Base-by-base conservation (phyloP, 306 rosid genomes). In the Fragaria ananassa region DNA sequence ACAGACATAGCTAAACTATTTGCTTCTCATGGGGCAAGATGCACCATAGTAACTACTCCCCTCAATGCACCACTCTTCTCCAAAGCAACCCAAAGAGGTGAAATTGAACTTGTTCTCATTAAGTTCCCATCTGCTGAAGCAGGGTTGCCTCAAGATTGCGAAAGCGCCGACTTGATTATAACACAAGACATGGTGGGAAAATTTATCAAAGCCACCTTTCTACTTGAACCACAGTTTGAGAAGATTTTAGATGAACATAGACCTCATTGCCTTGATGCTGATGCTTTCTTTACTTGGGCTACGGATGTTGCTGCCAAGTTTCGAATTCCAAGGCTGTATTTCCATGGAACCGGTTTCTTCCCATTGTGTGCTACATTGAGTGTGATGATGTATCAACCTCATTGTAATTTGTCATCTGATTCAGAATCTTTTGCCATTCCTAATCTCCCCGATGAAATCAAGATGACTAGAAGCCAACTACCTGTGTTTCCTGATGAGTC, bases 141-240 rank as follows among this genome's bases (percentile, higher is more conserved):
- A 5, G 83, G 89, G 76, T 2, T 82, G 35, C 87, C 86, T 1
- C 79, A 79, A 67, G 86, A 81, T 2, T 83, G 74, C 47, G 88
- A 88, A 83, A 74, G 50, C 17, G 0, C 41, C 13, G 49, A 25
- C n/a, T 60, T 14, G 19, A 1, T 34, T 13, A 60, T 54, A 8
- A 58, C 69, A 2, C 34, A 3, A 60, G 77, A 74, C 35, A 74
- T 60, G 77, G 0, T n/a, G 14, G 53, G 3, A 15, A 74, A 61
- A 0, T 58, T 74, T 50, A 13, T 60, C 9, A 27, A 31, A 14
- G 77, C 77, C 35, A 3, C 5, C 39, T 19, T 6, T 61, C 14
- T 61, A 14, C 4, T 61, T 61, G 66, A 27, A 29, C 41, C 66
- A 61, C 41, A 61, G 8, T 1, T 61, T 25, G 66, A 61, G 66